Percentiles rank a stretch among this genome's conserved stretches.
These are phyloP conservation scores for Globisporangium paroecandrum DNA, from an alignment of 352 stramenopile species.

Conservation along the genomic window DNA sequence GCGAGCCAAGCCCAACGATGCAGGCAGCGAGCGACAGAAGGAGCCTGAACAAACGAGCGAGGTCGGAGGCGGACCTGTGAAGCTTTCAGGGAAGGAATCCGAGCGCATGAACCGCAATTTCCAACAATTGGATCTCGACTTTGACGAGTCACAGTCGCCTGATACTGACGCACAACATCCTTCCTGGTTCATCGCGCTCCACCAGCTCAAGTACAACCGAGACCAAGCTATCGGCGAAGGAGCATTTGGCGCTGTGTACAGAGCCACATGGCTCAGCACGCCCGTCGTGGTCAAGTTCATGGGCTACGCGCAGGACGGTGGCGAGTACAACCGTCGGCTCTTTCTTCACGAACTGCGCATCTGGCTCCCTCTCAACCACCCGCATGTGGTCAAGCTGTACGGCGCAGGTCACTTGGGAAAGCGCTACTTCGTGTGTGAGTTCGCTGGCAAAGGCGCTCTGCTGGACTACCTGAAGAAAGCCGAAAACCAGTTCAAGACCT, in stretches of 20 bases:
- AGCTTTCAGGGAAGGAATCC: neutral
- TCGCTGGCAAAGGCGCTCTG: neutral
- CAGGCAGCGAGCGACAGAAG: neutral
- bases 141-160: neutral
- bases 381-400: neutral
- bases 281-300: neutral
- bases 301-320: neutral
- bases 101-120: neutral
- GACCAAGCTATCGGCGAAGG: neutral
- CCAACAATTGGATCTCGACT: neutral
- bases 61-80: neutral
- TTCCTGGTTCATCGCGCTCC: neutral
- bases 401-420: neutral
- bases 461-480: neutral
- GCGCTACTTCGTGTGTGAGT: neutral
- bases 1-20: neutral
- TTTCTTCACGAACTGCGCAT: neutral
- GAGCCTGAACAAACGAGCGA: neutral
- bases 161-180: neutral
- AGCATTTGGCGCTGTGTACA: neutral
- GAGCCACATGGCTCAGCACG: neutral
- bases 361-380: neutral
- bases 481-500: neutral
- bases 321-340: neutral
- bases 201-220: neutral